Evolutionary conservation across 1,139 yeast genomes (phyloP), one percentile per base, ranked within the genome.

Genomic region (Hemisphaericaspora subhashii): DNA sequence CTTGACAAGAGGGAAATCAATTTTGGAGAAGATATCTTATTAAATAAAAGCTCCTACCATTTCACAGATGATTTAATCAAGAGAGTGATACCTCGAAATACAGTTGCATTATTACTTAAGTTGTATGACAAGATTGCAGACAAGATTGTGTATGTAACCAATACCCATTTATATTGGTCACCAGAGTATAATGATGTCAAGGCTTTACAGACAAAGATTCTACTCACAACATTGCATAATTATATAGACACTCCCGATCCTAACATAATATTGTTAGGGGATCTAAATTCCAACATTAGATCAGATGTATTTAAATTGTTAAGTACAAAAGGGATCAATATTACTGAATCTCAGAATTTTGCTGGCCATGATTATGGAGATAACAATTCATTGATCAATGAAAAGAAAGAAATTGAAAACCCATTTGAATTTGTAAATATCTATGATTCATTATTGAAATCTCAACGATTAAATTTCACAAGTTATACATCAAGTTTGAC

Each of bases 91-190:
- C 58, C 62, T n/a, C 61, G 81, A 47, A 79, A 79, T 49, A 81
- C 81, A 17, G 83, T 79, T 5, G 81, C 78, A 1, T 45, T 78
- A 8, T 57, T 79, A 17, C 62, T 74, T 3, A 70, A 72, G 17
- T 52, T 79, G 20, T 55, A 60, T 41, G 83, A 79, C 51, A 62
- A 57, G 38, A 45, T 43, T 2, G 64, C 76, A 0, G 56, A 61
- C 12, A 62, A 68, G 31, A 47, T 55, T 2, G 53, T 79, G 5
- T 73, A 74, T 36, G 67, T 77, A 1, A 60, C 79, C 12, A 79
- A 78, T 45, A 79, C 84, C 1, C 85, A 79, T 54, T 58, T 79
- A n/a, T 79, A 79, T 51, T 79, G 85, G 85, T 58, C 61, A 15
- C 66, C 66, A 2, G 68, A 73, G 44, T 72, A 61, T 42, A 71